Conservation (phyloP, 768 basidiomycete species). For the Lactarius tabidus region DNA sequence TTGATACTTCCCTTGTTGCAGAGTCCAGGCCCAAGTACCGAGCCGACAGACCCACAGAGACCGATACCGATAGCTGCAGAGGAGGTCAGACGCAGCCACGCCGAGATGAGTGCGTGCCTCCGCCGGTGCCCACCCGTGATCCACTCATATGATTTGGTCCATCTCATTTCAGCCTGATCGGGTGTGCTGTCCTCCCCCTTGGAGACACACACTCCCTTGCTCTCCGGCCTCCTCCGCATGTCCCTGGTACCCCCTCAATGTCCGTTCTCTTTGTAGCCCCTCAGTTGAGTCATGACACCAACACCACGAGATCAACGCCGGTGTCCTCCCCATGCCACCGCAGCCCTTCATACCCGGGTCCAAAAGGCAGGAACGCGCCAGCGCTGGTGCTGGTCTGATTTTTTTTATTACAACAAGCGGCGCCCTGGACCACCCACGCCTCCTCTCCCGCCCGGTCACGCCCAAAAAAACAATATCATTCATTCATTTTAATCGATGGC, state of each 20-base stretch:
- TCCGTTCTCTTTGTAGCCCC: not conserved
- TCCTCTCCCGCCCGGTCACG: not conserved
- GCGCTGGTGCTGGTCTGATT: not conserved
- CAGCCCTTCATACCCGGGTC: not conserved
- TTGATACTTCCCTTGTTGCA: not conserved
- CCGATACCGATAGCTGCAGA: not conserved
- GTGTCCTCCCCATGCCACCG: not conserved
- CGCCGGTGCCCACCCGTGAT: not conserved
- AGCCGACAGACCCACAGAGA: not conserved
- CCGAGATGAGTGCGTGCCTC: not conserved
- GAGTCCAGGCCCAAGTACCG: not conserved
- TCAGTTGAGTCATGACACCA: conserved; percentile 6
- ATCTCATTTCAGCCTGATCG: not conserved
- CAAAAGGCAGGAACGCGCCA: conserved; percentile 15
- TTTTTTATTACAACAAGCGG: not conserved
- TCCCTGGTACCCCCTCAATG: not conserved
- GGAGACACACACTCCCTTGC: not conserved
- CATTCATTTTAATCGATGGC: not conserved
- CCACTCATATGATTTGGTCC: not conserved
- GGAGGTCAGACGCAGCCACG: not conserved
- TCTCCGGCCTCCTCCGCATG: not conserved
- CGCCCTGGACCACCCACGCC: not conserved
- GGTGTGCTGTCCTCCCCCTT: not conserved
- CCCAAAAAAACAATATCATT: not conserved
- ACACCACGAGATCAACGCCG: conserved; percentile 1